Base-by-base conservation (phyloP, 1,284 basidiomycete genomes). In the Heterobasidion occidentale region DNA sequence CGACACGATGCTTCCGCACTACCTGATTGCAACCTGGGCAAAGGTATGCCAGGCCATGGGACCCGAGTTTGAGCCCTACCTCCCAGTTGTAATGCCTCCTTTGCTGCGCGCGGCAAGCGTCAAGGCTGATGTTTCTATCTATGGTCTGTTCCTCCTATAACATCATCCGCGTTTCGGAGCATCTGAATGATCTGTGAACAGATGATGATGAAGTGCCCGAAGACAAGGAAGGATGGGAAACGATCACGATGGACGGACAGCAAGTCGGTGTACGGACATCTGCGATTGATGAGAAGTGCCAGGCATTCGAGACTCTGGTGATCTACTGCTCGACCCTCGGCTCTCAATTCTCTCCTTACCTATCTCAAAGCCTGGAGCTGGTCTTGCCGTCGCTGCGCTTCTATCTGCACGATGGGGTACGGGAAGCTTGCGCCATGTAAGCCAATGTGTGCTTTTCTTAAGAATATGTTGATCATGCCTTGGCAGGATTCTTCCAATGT, bases 271-370 rank as follows among this genome's bases (percentile, higher is more conserved):
- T 92, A 59, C 79, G 84, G 56, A 92, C 90, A 1, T 84, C 88
- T 0, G 84, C 84, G 3, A 83, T 93, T 61, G 90, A 92, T 63
- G 92, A 94, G 63, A 93, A 94, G 68, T 89, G 90, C 56, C 86
- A 90, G 63, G 90, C 91, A 2, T 92, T 92, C 62, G 88, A 91
- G 62, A 91, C 88, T 38, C 76, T 94, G 14, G 81, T 92, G 5
- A 86, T 90, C 17, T 90, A 92, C 64, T 87, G 83, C 59, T 84
- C 82, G 44, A 84, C 87, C 8, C 77, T 93, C 8, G 79, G 81
- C 0, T 74, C 77, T 1, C 76, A 77, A 2, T 92, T 92, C 63
- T 85, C 83, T 0, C 90, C 88, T 0, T 94, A 87, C 64, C 72
- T 93, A 1, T 67, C 78, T 9, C 83, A 85, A 63, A 79, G 78